A percentile compares a stretch with the other conserved stretches of the same genome.
These are phyloP conservation scores for Ustilago esculenta DNA, from an alignment of 1,284 basidiomycete genomes.

Conservation along the genomic window DNA sequence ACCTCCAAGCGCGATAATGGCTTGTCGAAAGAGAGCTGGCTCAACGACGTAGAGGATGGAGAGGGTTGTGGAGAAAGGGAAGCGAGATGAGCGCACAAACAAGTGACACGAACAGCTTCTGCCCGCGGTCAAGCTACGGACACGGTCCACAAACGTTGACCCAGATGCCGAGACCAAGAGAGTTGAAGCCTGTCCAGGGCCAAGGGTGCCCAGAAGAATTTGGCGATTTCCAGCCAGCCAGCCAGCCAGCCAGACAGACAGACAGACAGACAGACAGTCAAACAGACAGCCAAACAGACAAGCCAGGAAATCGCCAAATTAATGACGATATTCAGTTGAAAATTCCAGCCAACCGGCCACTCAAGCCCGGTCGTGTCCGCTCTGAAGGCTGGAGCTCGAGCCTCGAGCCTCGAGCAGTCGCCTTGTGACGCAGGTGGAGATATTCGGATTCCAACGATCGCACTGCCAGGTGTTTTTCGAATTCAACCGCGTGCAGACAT, in stretches of 20 bases:
- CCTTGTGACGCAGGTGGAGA: conserved; percentile 22
- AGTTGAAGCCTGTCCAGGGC: too few relatives aligned
- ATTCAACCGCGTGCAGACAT: background rate
- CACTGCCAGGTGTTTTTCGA: background rate
- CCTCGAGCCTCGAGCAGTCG: background rate
- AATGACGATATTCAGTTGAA: conserved; percentile 4
- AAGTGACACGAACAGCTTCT: too few relatives aligned
- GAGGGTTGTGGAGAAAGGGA: conserved; percentile 14
- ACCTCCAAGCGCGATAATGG: background rate
- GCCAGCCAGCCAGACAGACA: background rate
- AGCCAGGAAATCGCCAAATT: background rate
- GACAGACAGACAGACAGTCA: too few relatives aligned
- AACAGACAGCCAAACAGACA: too few relatives aligned
- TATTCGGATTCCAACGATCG: conserved; percentile 24
- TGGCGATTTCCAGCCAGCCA: background rate
- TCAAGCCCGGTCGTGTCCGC: background rate
- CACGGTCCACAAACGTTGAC: conserved; percentile 13
- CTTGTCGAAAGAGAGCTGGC: background rate
- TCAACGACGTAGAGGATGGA: conserved; percentile 1
- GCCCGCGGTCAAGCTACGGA: background rate
- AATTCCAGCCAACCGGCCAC: too few relatives aligned
- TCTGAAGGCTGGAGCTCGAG: too few relatives aligned
- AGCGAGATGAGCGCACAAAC: too few relatives aligned
- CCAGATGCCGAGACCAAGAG: background rate
- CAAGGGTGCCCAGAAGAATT: conserved; percentile 13